These are phyloP conservation scores for Phialemoniopsis sp. DNA, from an alignment of 2,329 filamentous ascomycete species.

Conservation along the genomic window DNA sequence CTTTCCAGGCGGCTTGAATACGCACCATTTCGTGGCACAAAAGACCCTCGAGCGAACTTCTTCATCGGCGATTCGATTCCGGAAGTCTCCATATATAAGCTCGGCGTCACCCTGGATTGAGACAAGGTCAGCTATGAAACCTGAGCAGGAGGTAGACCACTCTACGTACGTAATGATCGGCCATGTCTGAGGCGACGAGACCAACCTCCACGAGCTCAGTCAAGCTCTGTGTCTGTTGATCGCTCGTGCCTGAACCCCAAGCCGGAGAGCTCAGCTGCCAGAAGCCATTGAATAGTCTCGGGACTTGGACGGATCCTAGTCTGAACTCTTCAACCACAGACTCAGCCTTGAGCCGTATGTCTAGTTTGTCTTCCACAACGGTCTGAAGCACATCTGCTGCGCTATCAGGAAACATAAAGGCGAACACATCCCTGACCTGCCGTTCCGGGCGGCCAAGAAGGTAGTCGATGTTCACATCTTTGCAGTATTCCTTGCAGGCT, in stretches of 20 bases:
- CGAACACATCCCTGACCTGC: slow-evolving; percentile 23
- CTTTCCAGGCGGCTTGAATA: slow-evolving; percentile 18
- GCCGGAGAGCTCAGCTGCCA: slow-evolving; percentile 25
- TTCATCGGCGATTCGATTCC: slow-evolving; percentile 16
- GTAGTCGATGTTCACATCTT: slow-evolving; percentile 9
- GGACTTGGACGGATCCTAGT: slow-evolving; percentile 12
- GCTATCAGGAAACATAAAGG: slow-evolving; percentile 16
- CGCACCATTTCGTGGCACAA: slow-evolving; percentile 28
- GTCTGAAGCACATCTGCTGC: neutral
- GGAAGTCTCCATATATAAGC: slow-evolving; percentile 24
- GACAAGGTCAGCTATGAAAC: neutral
- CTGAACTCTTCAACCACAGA: slow-evolving; percentile 13
- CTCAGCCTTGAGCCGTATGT: neutral
- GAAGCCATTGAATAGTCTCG: slow-evolving; percentile 22
- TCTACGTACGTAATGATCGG: slow-evolving; percentile 27
- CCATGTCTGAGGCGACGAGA: slow-evolving; percentile 25
- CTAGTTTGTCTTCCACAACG: too few species aligned
- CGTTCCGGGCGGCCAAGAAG: slow-evolving; percentile 20
- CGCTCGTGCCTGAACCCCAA: slow-evolving; percentile 18
- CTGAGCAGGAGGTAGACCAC: neutral
- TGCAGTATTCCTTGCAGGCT: slow-evolving; percentile 17
- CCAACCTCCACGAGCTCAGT: slow-evolving; percentile 16
- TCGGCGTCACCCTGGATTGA: slow-evolving; percentile 28
- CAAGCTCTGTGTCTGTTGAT: slow-evolving; percentile 19
- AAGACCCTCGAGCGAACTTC: slow-evolving; percentile 15